These are phyloP conservation scores for Cutaneotrichosporon spelunceum DNA, from an alignment of 1,284 basidiomycete genomes.

Conservation along the genomic window DNA sequence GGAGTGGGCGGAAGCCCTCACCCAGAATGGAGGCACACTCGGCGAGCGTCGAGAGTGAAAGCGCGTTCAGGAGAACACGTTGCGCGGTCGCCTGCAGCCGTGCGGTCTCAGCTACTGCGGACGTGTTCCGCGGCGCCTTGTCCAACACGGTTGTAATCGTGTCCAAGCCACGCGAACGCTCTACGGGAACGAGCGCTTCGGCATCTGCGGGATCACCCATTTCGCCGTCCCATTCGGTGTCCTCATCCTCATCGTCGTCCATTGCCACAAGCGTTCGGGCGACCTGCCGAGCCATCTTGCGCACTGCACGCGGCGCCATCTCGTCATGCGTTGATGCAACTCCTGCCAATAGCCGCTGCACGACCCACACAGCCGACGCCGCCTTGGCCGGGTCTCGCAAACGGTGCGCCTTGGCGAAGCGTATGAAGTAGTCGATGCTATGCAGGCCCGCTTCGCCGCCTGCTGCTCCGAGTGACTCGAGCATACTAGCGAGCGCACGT, in stretches of 20 bases:
- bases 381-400: constrained; percentile 53
- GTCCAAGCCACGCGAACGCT: constrained; percentile 60
- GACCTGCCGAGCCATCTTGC: constrained; percentile 64
- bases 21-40: constrained; percentile 62
- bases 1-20: constrained; percentile 59
- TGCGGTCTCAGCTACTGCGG: constrained; percentile 32
- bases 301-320: constrained; percentile 55
- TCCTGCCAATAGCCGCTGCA: constrained; percentile 69
- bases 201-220: constrained; percentile 18
- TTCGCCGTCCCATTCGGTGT: constrained; percentile 59
- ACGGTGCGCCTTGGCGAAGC: constrained; percentile 54
- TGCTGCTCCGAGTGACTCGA: constrained; percentile 63
- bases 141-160: constrained; percentile 49
- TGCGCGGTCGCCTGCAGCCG: constrained; percentile 54
- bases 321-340: constrained; percentile 54
- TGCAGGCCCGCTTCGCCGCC: constrained; percentile 68
- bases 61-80: constrained; percentile 54
- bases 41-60: constrained; percentile 69
- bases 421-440: constrained; percentile 76
- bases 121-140: constrained; percentile 30
- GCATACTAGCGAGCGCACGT: constrained; percentile 63
- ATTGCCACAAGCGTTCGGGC: constrained; percentile 64
- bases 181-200: constrained; percentile 51
- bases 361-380: constrained; percentile 79
- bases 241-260: constrained; percentile 70